Evolutionary conservation across 805 yeast genomes (phyloP).

Genomic region (Citeromyces nyonsensis): DNA sequence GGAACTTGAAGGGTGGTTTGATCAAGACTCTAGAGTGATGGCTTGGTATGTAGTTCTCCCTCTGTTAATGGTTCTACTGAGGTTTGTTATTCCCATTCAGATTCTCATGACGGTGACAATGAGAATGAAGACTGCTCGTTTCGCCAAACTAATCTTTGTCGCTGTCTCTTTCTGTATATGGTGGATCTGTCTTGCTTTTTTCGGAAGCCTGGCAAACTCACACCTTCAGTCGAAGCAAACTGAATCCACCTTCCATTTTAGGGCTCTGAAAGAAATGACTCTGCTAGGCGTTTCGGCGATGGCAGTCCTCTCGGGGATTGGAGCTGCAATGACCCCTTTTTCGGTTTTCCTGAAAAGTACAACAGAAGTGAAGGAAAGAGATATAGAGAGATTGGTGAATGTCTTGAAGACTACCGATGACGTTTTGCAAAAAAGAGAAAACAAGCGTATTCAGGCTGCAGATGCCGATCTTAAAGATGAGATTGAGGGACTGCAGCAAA

Average conservation of each 20-base stretch:
- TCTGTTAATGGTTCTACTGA: slow-evolving; percentile 19
- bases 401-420: slow-evolving; percentile 24
- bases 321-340: slow-evolving; percentile 29
- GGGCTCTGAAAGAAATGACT: too few species aligned
- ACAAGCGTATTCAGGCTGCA: slow-evolving; percentile 10
- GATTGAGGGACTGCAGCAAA: slow-evolving; percentile 2
- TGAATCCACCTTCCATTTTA: too few species aligned
- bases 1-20: slow-evolving; percentile 11
- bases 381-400: slow-evolving; percentile 17
- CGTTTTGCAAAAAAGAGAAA: slow-evolving; percentile 17
- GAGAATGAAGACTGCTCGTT: too few species aligned
- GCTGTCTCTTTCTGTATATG: too few species aligned
- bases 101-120: slow-evolving; percentile 13
- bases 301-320: slow-evolving; percentile 34
- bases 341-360: slow-evolving; percentile 9
- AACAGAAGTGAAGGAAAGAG: slow-evolving; percentile 13
- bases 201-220: too few species aligned
- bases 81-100: slow-evolving; percentile 26
- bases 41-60: slow-evolving; percentile 24
- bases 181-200: too few species aligned
- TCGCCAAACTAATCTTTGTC: too few species aligned
- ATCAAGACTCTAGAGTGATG: slow-evolving; percentile 11
- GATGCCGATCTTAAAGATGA: slow-evolving; percentile 7
- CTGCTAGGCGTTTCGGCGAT: slow-evolving; percentile 33
- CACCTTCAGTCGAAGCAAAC: too few species aligned